A percentile compares a stretch with the other conserved stretches of the same genome.
Conservation (phyloP, 495 filamentous ascomycete species). For the Aspergillus affinis region DNA sequence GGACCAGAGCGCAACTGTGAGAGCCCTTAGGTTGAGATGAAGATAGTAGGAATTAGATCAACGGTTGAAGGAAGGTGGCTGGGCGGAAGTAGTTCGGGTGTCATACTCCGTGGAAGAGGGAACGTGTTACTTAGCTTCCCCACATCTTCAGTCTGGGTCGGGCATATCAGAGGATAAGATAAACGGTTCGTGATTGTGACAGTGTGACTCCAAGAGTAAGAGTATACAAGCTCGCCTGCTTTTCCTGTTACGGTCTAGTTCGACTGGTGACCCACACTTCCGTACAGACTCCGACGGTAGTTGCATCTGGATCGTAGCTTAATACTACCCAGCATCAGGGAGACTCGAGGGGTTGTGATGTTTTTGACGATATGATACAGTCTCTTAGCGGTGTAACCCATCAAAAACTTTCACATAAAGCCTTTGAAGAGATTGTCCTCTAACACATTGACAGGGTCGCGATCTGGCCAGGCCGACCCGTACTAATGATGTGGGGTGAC, state of each 20-base stretch:
- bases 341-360: background rate
- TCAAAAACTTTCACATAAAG: background rate
- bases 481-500: background rate
- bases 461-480: background rate
- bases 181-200: background rate
- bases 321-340: background rate
- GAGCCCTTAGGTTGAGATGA: background rate
- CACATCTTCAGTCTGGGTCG: too few relatives aligned
- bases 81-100: too few relatives aligned
- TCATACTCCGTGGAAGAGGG: too few relatives aligned
- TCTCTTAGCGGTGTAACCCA: background rate
- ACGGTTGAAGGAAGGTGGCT: too few relatives aligned
- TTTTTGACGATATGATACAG: background rate
- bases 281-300: too few relatives aligned
- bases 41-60: too few relatives aligned
- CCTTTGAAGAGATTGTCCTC: background rate
- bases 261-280: background rate
- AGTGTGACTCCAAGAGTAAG: background rate
- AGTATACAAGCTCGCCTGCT: background rate
- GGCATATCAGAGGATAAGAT: background rate
- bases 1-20: background rate
- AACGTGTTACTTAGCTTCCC: too few relatives aligned
- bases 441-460: background rate
- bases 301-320: background rate
- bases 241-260: background rate